These are phyloP conservation scores for Coix lacrymajobi DNA, from an alignment of 176 grass and related monocot species.

Conservation along the genomic window DNA sequence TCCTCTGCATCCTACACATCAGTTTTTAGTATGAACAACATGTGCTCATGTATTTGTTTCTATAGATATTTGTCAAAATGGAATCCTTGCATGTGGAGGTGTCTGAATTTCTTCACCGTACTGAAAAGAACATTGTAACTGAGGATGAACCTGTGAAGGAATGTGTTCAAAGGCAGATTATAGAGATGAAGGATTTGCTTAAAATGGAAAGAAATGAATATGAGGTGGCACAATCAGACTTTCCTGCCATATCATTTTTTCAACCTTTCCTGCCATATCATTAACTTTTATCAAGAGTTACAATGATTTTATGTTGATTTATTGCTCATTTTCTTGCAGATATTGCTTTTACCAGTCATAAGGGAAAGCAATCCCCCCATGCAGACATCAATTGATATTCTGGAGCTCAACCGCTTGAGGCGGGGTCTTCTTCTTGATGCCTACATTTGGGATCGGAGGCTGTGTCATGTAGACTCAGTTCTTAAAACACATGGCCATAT, in stretches of 20 bases:
- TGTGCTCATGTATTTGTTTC: conserved; percentile 22
- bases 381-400: conserved; percentile 66
- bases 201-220: conserved; percentile 82
- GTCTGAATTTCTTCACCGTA: conserved; percentile 60
- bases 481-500: conserved; percentile 45
- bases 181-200: conserved; percentile 73
- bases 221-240: conserved; percentile 45
- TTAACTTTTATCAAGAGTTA: not conserved
- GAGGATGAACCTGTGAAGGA: conserved; percentile 57
- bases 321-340: conserved; percentile 33
- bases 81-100: conserved; percentile 69
- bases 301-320: conserved; percentile 10
- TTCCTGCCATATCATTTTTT: not conserved
- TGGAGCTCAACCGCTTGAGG: conserved; percentile 85
- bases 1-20: not conserved
- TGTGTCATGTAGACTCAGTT: conserved; percentile 61
- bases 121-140: conserved; percentile 47
- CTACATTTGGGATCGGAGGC: conserved; percentile 70
- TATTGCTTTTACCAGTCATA: conserved; percentile 67
- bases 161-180: conserved; percentile 56
- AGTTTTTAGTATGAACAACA: not conserved
- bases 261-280: not conserved
- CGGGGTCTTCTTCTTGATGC: conserved; percentile 77
- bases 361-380: conserved; percentile 40
- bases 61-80: conserved; percentile 69